Evolutionary conservation across 768 basidiomycete genomes (phyloP), one percentile per base, ranked within the genome.

Genomic region (Thelephora aurantiotincta): DNA sequence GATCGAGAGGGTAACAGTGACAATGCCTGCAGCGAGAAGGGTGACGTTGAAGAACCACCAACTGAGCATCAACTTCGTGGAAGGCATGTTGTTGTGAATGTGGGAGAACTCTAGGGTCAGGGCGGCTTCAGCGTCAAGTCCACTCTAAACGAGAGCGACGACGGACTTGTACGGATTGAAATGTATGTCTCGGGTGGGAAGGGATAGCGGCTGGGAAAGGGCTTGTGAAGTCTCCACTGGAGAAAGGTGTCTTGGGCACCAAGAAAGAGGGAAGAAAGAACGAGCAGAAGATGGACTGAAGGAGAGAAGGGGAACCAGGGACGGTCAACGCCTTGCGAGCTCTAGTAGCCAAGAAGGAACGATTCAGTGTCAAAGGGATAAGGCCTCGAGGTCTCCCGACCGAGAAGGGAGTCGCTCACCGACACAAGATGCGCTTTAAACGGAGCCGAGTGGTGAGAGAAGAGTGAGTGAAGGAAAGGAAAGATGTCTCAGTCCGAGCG

Each of bases 31-130:
- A n/a, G 68, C 74, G 43, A 91, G 69, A 43, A 93, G 73, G 51
- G 69, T 70, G 47, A 81, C 49, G 65, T 82, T 83, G 52, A 91
- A 68, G 61, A 78, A 73, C 20, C 69, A 74, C 82, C 87, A 93
- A 50, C 75, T 70, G 44, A 71, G 74, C 65, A 83, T 73, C 51
- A 91, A 67, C 55, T 63, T 73, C 57, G 69, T 78, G 52, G 87
- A 86, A 57, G 80, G 72, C 88, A 89, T 90, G 54, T 51, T 60
- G 49, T n/a, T 45, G 20, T 16, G 26, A n/a, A 16, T 42, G n/a
- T 9, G 43, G 2, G 13, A 30, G 30, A 30, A 3, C 22, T 33
- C 23, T 23, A 18, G 20, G n/a, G 33, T 37, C 18, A 13, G 26
- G 26, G 18, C 11, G 38, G 38, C 11, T 41, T 16, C 38, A 14